Conservation (phyloP, 169 alveolate species). For the Plasmodium malariae region DNA sequence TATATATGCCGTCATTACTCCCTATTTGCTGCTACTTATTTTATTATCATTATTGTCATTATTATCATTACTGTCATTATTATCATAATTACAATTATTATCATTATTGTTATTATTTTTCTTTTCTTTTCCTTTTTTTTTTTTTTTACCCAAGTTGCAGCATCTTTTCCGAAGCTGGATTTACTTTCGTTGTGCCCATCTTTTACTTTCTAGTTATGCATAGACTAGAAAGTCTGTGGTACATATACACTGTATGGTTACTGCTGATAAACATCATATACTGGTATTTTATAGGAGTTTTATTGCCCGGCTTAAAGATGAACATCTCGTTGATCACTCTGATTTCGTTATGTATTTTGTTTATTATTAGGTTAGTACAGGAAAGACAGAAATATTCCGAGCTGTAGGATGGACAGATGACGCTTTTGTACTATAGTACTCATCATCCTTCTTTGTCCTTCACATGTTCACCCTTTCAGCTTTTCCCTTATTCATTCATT, state of each 20-base stretch:
- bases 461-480: too few species aligned
- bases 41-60: too few species aligned
- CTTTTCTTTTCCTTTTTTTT: constrained; percentile 7
- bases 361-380: constrained; percentile 33
- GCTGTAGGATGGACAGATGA: too few species aligned
- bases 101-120: background rate
- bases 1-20: too few species aligned
- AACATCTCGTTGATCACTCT: constrained; percentile 35
- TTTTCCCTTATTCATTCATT: background rate
- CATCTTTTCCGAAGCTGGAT: constrained; percentile 40
- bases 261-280: constrained; percentile 24
- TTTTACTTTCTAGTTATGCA: constrained; percentile 57
- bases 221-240: constrained; percentile 57
- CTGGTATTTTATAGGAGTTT: constrained; percentile 9
- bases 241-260: constrained; percentile 39
- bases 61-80: too few species aligned
- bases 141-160: constrained; percentile 2
- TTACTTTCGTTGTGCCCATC: constrained; percentile 30
- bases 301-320: constrained; percentile 25
- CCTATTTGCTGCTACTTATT: too few species aligned
- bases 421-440: too few species aligned
- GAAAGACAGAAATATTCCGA: background rate
- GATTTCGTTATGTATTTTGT: constrained; percentile 18
- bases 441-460: too few species aligned
- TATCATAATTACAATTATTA: background rate